Evolutionary conservation across 768 basidiomycete genomes (phyloP).

Genomic region (Xerocomus spinulosus): DNA sequence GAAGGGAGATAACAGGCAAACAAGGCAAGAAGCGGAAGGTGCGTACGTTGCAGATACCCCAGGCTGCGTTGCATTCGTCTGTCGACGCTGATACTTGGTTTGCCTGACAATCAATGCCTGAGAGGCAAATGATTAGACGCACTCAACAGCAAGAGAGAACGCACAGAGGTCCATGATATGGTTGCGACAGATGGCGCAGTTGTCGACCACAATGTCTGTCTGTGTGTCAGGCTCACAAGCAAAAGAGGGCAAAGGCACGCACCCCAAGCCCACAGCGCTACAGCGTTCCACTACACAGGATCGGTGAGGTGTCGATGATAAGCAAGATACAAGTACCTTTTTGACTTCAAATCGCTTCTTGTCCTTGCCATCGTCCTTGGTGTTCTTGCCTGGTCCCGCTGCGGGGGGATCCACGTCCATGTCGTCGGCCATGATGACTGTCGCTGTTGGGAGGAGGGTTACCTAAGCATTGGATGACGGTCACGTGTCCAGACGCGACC

Average conservation of each 20-base stretch:
- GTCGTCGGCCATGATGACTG: slow-evolving; percentile 48
- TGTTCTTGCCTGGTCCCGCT: slow-evolving; percentile 38
- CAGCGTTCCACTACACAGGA: slow-evolving; percentile 87
- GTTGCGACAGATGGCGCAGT: slow-evolving; percentile 99
- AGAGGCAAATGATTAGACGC: slow-evolving; percentile 3
- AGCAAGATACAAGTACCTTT: slow-evolving; percentile 62
- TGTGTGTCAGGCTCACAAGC: slow-evolving; percentile 9
- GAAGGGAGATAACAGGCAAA: not conserved
- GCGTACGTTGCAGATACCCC: slow-evolving; percentile 95
- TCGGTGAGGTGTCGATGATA: slow-evolving; percentile 1
- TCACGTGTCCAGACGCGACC: slow-evolving; percentile 39
- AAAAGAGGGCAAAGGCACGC: slow-evolving; percentile 16
- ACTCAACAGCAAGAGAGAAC: slow-evolving; percentile 25
- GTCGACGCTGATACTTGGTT: slow-evolving; percentile 96
- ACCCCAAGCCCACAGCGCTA: slow-evolving; percentile 99
- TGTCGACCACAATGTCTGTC: slow-evolving; percentile 95
- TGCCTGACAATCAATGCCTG: slow-evolving; percentile 99
- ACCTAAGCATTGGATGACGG: slow-evolving; percentile 10
- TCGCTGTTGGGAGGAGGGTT: not conserved
- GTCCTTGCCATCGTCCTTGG: slow-evolving; percentile 54
- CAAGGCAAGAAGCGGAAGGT: not conserved
- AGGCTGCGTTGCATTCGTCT: slow-evolving; percentile 96
- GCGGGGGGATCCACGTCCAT: slow-evolving; percentile 64
- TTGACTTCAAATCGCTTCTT: slow-evolving; percentile 97
- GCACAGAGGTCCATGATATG: slow-evolving; percentile 99